Evolutionary conservation across 1,284 basidiomycete genomes (phyloP).

Genomic region (Irpex sp.): DNA sequence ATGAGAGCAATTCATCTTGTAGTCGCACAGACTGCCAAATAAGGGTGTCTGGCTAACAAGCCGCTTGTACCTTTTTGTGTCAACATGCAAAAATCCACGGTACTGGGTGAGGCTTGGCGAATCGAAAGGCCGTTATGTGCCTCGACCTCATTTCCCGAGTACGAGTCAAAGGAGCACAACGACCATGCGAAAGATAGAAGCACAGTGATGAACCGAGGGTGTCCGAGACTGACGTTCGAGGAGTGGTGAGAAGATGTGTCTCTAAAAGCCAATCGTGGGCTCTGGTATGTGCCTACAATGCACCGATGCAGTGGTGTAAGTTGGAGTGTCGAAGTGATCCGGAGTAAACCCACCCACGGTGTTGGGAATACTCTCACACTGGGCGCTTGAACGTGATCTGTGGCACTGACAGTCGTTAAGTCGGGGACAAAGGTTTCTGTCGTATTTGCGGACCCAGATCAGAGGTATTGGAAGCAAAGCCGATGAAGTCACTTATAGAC

Average conservation of each 20-base stretch:
- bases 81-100: neutral
- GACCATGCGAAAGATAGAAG: neutral
- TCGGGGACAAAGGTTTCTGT: no score
- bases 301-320: neutral
- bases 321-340: neutral
- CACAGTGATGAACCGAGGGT: neutral
- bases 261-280: neutral
- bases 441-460: no score
- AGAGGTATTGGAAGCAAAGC: no score
- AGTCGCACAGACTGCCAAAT: no score
- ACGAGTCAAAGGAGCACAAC: neutral
- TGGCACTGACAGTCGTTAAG: no score
- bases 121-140: neutral
- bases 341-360: neutral
- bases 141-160: neutral
- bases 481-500: no score
- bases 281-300: neutral
- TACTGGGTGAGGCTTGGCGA: neutral
- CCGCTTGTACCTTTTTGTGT: neutral
- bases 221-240: neutral
- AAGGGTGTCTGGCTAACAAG: no score
- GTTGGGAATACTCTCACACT: neutral
- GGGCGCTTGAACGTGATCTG: neutral
- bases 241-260: neutral
- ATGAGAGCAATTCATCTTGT: no score